A percentile compares a stretch with the other conserved stretches of the same genome.
These are phyloP conservation scores for Arabidopsis arenosa DNA, from an alignment of 345 rosid species.

Conservation along the genomic window DNA sequence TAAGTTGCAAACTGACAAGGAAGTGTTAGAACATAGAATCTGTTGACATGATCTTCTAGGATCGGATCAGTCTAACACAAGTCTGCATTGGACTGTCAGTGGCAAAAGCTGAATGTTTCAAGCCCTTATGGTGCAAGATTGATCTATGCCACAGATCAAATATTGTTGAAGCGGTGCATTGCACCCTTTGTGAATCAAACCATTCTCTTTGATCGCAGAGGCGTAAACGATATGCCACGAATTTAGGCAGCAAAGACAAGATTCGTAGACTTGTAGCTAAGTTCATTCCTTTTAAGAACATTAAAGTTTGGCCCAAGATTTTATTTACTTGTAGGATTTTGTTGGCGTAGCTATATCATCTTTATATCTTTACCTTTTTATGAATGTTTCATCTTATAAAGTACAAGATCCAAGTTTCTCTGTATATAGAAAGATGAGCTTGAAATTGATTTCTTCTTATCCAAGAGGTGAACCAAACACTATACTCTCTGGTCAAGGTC, in stretches of 20 bases:
- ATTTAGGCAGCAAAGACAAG: neutral
- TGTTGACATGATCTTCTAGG: neutral
- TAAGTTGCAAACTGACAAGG: neutral
- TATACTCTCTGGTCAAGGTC: neutral
- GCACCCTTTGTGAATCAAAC: neutral
- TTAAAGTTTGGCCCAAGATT: neutral
- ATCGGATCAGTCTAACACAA: neutral
- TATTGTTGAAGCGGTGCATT: neutral
- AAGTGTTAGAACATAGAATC: neutral
- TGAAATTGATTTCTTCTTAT: neutral
- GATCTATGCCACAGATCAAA: neutral
- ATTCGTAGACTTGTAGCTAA: neutral
- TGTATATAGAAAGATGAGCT: neutral
- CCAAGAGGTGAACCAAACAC: neutral
- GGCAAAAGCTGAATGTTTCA: neutral
- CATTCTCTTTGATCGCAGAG: neutral
- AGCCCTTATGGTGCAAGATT: neutral
- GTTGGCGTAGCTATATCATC: neutral
- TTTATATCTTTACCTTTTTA: neutral
- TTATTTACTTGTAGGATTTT: neutral
- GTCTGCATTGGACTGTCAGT: neutral
- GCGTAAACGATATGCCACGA: neutral
- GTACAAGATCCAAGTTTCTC: neutral
- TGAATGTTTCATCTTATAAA: neutral
- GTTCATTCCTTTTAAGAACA: neutral